Base-by-base conservation (phyloP, 129 eudicot genomes). In the Helianthus annuus region DNA sequence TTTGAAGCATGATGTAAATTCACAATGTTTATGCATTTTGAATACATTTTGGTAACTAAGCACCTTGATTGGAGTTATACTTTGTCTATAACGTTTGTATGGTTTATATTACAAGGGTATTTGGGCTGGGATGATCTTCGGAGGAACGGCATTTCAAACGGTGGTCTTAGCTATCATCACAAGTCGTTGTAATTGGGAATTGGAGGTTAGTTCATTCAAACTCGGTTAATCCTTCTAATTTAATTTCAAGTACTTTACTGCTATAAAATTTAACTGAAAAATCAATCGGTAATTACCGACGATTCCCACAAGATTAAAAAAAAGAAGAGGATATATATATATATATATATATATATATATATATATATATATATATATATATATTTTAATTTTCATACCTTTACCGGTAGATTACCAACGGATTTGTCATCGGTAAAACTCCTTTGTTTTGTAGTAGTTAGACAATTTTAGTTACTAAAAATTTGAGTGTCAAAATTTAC, bases 51-150 rank as follows among this genome's bases (percentile, higher is more conserved):
- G 3, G 15, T 32, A 32, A 32, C 0, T 3, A 32, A 32, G 4
- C 36, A 32, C 36, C 36, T 2, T 3, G 36, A 32, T 32, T 32
- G 9, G 45, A 5, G 45, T 40, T 40, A 40, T 40, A 40, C 9
- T 40, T 40, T 40, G 10, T 40, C 45, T 40, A 40, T 58, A 34
- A 78, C 40, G 2, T 16, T 29, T 53, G 24, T 10, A 44, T 36
- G 0, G 15, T 0, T 39, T 45, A 40, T 64, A 6, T 3, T 48
- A 17, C 13, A 24, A 90, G 96, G 96, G 98, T 1, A 89, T 92
- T 16, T 92, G 98, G 98, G 95, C 95, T 29, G 98, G 98, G 15
- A 92, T 92, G 98, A 92, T 92, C n/a, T 92, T 92, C 60, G 98
- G 98, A 38, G 98, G 98, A 64, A 92, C 98, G n/a, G 86, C 88